Evolutionary conservation across 352 stramenopile species (phyloP).

Genomic region (Globisporangium paddicum): DNA sequence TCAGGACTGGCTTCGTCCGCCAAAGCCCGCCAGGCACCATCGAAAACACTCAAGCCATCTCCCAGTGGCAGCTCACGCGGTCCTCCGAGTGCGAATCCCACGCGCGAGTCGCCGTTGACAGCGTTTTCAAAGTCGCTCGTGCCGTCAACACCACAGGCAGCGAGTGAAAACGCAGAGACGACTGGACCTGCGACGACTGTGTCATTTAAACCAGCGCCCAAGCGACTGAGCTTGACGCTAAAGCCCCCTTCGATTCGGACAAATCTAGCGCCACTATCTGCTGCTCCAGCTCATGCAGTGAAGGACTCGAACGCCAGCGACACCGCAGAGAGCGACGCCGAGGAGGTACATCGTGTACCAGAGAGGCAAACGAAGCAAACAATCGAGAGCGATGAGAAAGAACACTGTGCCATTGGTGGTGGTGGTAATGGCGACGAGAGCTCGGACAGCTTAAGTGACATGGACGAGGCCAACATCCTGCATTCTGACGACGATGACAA

Average conservation of each 20-base stretch:
- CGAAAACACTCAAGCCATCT: background rate
- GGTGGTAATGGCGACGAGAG: background rate
- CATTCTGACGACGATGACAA: background rate
- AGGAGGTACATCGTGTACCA: too few species aligned
- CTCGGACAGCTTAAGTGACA: constrained; percentile 2
- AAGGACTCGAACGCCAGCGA: too few species aligned
- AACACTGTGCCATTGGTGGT: background rate
- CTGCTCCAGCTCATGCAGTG: background rate
- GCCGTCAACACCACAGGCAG: background rate
- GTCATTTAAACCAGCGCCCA: background rate
- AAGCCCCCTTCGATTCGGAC: background rate
- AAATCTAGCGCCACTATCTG: background rate
- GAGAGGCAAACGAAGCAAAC: too few species aligned
- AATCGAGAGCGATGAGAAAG: background rate
- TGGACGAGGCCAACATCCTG: constrained; percentile 2
- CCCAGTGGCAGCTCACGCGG: background rate
- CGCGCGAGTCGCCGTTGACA: background rate
- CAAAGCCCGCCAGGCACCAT: background rate
- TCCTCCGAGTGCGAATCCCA: background rate
- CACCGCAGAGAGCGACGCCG: too few species aligned
- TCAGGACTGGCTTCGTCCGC: constrained; percentile 10
- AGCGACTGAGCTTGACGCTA: background rate
- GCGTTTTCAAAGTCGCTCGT: constrained; percentile 5
- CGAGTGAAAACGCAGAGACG: background rate
- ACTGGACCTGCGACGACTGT: background rate